A percentile compares a stretch with the other conserved stretches of the same genome.
phyloP scores from a whole-genome alignment of 2,329 filamentous ascomycete genomes.

The Colletotrichum eremochloae region DNA sequence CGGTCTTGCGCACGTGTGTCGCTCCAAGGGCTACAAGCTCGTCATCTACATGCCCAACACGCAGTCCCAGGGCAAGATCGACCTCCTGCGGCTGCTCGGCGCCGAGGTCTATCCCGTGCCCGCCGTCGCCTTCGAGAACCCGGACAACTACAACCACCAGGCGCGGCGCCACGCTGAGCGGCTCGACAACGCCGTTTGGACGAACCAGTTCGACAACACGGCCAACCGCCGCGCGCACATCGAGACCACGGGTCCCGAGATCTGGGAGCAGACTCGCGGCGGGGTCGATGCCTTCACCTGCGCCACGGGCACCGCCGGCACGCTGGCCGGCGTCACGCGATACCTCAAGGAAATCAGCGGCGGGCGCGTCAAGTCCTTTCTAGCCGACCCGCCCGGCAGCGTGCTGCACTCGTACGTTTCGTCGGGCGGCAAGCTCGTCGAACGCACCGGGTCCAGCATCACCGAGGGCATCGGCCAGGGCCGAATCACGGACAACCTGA shows the following conservation, averaged over 20 bases:
- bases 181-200: slow-evolving; percentile 94
- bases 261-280: slow-evolving; percentile 92
- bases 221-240: slow-evolving; percentile 95
- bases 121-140: slow-evolving; percentile 94
- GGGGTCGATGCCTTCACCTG: slow-evolving; percentile 95
- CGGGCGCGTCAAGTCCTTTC: slow-evolving; percentile 85
- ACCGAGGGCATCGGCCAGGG: slow-evolving; percentile 99
- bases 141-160: slow-evolving; percentile 98
- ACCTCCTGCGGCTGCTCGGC: slow-evolving; percentile 88
- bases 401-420: slow-evolving; percentile 93
- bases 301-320: slow-evolving; percentile 92
- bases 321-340: slow-evolving; percentile 87
- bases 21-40: slow-evolving; percentile 90
- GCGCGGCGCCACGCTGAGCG: slow-evolving; percentile 89
- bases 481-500: slow-evolving; percentile 93
- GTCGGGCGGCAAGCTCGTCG: slow-evolving; percentile 85
- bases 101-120: slow-evolving; percentile 97
- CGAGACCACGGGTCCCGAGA: slow-evolving; percentile 96
- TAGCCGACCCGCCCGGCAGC: slow-evolving; percentile 94
- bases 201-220: slow-evolving; percentile 97
- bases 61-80: slow-evolving; percentile 97
- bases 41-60: slow-evolving; percentile 99
- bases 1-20: slow-evolving; percentile 95
- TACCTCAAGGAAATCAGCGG: slow-evolving; percentile 87
- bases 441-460: slow-evolving; percentile 87